Conservation (phyloP, 225 moss, liverwort and hornwort genomes). For the Thuidium tamariscinum region DNA sequence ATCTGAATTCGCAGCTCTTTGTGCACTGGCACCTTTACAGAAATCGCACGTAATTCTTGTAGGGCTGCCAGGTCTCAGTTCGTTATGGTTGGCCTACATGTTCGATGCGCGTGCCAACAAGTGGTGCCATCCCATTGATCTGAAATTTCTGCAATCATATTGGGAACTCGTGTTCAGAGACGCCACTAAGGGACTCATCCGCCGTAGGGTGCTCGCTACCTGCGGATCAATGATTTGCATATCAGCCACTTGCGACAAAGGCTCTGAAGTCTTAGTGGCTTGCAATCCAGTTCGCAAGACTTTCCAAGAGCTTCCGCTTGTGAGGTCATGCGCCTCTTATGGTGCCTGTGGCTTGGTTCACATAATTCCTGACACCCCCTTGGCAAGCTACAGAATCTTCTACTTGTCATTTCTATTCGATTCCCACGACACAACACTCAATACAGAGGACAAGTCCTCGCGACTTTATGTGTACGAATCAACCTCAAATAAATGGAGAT, state of each 20-base stretch:
- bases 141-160: conserved; percentile 2
- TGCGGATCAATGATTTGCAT: conserved; percentile 7
- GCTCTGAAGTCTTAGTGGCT: conserved; percentile 2
- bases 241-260: not conserved
- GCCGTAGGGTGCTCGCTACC: conserved; percentile 5
- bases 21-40: not conserved
- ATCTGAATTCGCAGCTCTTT: conserved; percentile 1
- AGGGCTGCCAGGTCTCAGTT: conserved; percentile 15
- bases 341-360: not conserved
- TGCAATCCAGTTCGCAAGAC: conserved; percentile 18
- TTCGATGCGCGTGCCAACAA: not conserved
- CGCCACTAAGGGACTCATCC: not conserved
- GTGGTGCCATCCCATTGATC: conserved; percentile 20
- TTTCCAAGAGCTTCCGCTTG: conserved; percentile 4
- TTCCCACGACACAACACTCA: not conserved
- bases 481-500: not conserved
- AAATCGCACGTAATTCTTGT: conserved; percentile 13
- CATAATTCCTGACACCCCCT: not conserved
- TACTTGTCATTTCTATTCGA: conserved; percentile 5
- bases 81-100: conserved; percentile 11
- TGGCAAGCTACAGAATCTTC: conserved; percentile 3
- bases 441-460: not conserved
- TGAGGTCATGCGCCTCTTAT: not conserved
- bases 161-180: not conserved
- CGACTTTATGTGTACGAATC: conserved; percentile 7